phyloP scores from a whole-genome alignment of 805 yeast genomes.

The Blastobotrys chiropterorum region DNA sequence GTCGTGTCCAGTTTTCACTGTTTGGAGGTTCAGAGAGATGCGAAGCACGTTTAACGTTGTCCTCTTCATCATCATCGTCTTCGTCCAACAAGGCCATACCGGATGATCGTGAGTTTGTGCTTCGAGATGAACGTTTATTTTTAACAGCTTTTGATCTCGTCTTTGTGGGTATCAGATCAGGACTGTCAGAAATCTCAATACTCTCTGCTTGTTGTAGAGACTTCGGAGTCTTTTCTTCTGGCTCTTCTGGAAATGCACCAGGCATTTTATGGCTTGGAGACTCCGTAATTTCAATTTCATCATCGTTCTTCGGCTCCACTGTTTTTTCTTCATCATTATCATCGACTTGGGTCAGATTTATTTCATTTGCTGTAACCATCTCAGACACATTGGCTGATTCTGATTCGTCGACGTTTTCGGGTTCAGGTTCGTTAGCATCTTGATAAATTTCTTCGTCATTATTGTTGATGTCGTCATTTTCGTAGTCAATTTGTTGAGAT shows the following conservation, averaged over 20 bases:
- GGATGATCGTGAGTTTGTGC: not conserved
- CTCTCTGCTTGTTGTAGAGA: not conserved
- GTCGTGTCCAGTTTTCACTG: slow-evolving; percentile 7
- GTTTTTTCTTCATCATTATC: slow-evolving; percentile 10
- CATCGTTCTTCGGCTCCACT: slow-evolving; percentile 7
- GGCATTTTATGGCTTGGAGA: slow-evolving; percentile 3
- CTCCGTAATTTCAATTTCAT: too few relatives aligned
- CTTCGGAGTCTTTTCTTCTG: not conserved
- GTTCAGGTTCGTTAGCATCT: slow-evolving; percentile 3
- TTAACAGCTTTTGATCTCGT: not conserved
- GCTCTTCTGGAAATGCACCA: slow-evolving; percentile 8
- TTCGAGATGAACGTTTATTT: not conserved
- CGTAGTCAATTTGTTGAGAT: slow-evolving; percentile 6
- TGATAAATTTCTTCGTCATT: slow-evolving; percentile 3
- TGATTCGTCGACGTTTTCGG: slow-evolving; percentile 4
- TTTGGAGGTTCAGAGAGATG: not conserved
- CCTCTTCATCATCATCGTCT: not conserved
- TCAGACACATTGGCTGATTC: not conserved
- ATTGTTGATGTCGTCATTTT: slow-evolving; percentile 7
- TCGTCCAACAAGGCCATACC: not conserved
- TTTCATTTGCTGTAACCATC: not conserved
- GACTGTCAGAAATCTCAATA: not conserved
- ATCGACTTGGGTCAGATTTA: slow-evolving; percentile 4
- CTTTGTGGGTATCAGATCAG: not conserved
- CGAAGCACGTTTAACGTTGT: not conserved